phyloP scores from a whole-genome alignment of 345 rosid genomes.

The Alliaria petiolata region DNA sequence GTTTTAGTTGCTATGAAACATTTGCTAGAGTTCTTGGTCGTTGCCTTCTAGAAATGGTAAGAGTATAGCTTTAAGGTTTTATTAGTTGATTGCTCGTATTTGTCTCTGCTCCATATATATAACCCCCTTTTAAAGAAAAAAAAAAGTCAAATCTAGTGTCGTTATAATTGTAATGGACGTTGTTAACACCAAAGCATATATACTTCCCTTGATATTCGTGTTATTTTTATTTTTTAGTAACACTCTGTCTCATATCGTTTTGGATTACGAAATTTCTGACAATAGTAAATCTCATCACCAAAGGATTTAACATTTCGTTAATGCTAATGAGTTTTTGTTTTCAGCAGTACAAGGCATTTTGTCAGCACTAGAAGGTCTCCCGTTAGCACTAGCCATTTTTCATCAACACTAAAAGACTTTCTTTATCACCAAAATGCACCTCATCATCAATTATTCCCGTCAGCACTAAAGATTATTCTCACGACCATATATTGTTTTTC shows the following conservation, averaged over 20 bases:
- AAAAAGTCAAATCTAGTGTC: too few species aligned
- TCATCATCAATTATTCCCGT: background rate
- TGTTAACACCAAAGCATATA: too few species aligned
- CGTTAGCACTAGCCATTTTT: background rate
- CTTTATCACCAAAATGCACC: background rate
- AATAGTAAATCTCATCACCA: background rate
- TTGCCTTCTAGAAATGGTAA: background rate
- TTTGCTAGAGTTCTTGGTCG: background rate
- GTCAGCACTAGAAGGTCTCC: background rate
- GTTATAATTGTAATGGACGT: too few species aligned
- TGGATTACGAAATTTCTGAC: background rate
- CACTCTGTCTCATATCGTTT: background rate
- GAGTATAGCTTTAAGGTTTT: background rate
- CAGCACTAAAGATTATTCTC: background rate
- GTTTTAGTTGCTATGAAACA: background rate
- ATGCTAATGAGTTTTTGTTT: background rate
- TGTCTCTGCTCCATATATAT: too few species aligned
- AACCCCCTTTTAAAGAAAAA: too few species aligned
- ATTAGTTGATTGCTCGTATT: too few species aligned
- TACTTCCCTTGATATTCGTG: too few species aligned
- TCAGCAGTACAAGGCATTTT: too few species aligned
- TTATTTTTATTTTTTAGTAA: too few species aligned
- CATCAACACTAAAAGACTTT: background rate
- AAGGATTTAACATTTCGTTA: background rate
- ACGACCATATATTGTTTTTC: background rate